Base-by-base conservation (phyloP, 2,329 filamentous ascomycete genomes). In the Parastagonospora nodorum region DNA sequence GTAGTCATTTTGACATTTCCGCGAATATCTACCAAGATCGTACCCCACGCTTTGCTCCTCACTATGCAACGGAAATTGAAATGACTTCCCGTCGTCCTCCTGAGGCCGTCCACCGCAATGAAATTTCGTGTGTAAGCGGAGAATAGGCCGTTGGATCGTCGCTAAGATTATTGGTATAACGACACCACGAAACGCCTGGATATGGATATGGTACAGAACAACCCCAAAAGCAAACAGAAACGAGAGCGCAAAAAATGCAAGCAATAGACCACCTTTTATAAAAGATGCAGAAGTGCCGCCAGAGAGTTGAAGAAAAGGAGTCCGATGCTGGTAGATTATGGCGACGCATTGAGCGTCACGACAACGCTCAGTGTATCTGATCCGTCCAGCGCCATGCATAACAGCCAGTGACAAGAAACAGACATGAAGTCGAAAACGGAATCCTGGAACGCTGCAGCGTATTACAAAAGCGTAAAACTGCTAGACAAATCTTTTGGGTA, bases 361-460 rank as follows among this genome's bases (percentile, higher is more conserved):
- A 56, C 55, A 45, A 40, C 63, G 56, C 66, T 59, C 65, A 55
- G 19, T 58, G 48, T 46, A 45, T 41, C 31, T 35, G 43, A 50
- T 37, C 61, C 60, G 35, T 42, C 69, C 65, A 69, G 68, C 71
- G 67, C 71, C 69, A 64, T 70, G 69, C 69, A 57, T 35, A 50
- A 32, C 16, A 31, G 31, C 12, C 9, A 12, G n/a, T 30, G 19
- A 45, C 32, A 19, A 51, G 50, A 56, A 45, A 53, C 27, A 35
- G 55, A 53, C 7, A 38, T 56, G 48, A 38, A 39, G 12, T 27
- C 40, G 45, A 37, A 42, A 45, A 41, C 41, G 38, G 42, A 46
- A 29, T 32, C 35, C n/a, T 14, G 14, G 33, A 42, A 48, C 11
- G 45, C 39, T 36, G 32, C 48, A 50, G 48, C 30, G 35, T 55